Evolutionary conservation across 2,329 filamentous ascomycete species (phyloP).

Genomic region (Xylariaceae sp.): DNA sequence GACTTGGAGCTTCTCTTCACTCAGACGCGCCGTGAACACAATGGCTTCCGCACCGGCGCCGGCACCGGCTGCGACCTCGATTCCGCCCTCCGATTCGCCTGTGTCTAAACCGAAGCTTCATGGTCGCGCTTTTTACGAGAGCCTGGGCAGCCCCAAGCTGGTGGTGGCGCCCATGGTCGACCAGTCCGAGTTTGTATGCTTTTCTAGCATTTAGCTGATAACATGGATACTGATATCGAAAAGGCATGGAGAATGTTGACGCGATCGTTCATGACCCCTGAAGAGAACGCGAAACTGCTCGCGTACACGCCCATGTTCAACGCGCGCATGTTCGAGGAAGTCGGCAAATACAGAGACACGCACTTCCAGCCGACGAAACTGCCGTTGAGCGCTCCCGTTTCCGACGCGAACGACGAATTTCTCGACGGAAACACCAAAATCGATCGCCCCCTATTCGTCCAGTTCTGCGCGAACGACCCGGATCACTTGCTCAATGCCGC

Average conservation of each 20-base stretch:
- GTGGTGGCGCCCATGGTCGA: conserved; percentile 97
- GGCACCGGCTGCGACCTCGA: conserved; percentile 20
- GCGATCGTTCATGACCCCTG: conserved; percentile 77
- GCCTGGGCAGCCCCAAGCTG: conserved; percentile 84
- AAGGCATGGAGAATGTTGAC: conserved; percentile 95
- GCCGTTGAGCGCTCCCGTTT: conserved; percentile 16
- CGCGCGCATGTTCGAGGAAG: conserved; percentile 78
- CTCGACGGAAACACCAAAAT: conserved; percentile 82
- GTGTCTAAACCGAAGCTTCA: conserved; percentile 55
- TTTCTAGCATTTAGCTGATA: background rate
- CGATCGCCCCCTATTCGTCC: conserved; percentile 88
- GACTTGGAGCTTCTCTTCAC: conserved; percentile 17
- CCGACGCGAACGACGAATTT: conserved; percentile 38
- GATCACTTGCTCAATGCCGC: conserved; percentile 77
- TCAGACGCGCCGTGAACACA: conserved; percentile 14
- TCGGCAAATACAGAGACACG: conserved; percentile 66
- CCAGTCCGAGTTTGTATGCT: conserved; percentile 87
- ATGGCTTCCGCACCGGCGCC: conserved; percentile 29
- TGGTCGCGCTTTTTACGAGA: conserved; percentile 89
- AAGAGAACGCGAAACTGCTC: conserved; percentile 61
- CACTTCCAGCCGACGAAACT: conserved; percentile 68
- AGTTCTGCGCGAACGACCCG: conserved; percentile 90
- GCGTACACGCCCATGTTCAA: conserved; percentile 97
- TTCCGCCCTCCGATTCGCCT: conserved; percentile 10
- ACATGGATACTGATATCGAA: conserved; percentile 4